Base-by-base conservation (phyloP, 176 grass and related monocot species). In the Stipa capillata region DNA sequence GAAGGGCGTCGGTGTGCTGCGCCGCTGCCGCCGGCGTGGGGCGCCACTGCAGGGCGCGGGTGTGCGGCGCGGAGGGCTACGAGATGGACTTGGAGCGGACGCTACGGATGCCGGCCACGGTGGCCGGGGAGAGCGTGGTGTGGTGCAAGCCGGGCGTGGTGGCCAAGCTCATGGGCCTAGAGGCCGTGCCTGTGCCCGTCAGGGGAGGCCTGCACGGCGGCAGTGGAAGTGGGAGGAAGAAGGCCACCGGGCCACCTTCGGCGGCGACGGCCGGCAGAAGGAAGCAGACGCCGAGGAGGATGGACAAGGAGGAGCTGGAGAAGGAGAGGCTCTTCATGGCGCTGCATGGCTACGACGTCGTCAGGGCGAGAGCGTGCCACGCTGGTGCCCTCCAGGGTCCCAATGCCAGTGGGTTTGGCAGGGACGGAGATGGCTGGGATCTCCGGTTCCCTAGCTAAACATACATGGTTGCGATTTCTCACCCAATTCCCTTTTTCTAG, bases 61-160 rank as follows among this genome's bases (percentile, higher is more conserved):
- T 39, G 18, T 85, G 52, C 40, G 28, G 67, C 12, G 65, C 39
- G 14, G 85, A 49, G 0, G 83, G 83, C 0, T 88, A 92, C 62
- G 81, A 89, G 65, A 82, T 97, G 60, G 95, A 90, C 80, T 32
- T 89, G 70, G 92, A 92, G 69, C 85, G 80, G 73, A 90, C 85
- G 33, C 79, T 92, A 17, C 80, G 82, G 67, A 71, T 99, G 92
- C 92, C 92, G 33, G 58, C 89, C 4, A 92, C 87, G 23, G 73
- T 92, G 37, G 92, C 85, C 1, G 90, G 92, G 55, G 90, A 99
- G 82, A 93, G 71, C 27, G 92, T 99, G 28, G 86, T 95, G 63
- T 99, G 96, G 96, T 99, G 96, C 84, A 95, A 99, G 69, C 96
- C 96, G 0, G 78, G 86, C 6, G 80, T 99, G 8, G 96, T 99